phyloP scores from a whole-genome alignment of 1,139 yeast genomes.

The Saccharomyces hybrid region DNA sequence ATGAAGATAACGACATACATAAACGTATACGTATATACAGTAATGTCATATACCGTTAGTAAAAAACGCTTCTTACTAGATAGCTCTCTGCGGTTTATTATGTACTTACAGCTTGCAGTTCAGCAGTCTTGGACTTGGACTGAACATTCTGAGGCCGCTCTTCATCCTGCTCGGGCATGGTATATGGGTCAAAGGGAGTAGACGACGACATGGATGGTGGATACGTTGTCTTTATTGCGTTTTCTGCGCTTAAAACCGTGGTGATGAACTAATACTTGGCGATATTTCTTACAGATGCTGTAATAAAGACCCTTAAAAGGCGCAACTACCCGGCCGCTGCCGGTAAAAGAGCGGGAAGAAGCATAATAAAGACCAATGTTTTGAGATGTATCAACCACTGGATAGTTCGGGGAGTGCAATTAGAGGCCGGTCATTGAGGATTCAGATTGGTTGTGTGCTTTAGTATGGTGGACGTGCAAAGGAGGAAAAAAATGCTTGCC shows the following conservation, averaged over 20 bases:
- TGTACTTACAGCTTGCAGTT: conserved; percentile 52
- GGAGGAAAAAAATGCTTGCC: conserved; percentile 17
- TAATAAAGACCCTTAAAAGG: background rate
- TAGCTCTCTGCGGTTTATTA: background rate
- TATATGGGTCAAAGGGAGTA: conserved; percentile 84
- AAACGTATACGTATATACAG: background rate
- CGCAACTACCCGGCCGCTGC: background rate
- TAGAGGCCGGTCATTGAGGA: background rate
- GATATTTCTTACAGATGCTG: background rate
- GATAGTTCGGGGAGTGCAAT: background rate
- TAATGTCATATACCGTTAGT: background rate
- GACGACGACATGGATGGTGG: conserved; percentile 54
- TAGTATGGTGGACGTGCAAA: background rate
- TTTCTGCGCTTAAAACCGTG: background rate
- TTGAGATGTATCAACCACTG: background rate
- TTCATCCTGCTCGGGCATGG: conserved; percentile 47
- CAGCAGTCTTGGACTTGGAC: conserved; percentile 64
- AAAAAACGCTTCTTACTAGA: background rate
- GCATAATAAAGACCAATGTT: background rate
- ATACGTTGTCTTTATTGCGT: background rate
- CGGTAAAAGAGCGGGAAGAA: background rate
- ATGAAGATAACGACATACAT: background rate
- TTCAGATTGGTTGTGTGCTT: background rate
- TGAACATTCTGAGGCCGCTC: conserved; percentile 25
- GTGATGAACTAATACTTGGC: background rate